These are phyloP conservation scores for Claviceps sp. DNA, from an alignment of 2,329 filamentous ascomycete species.

Conservation along the genomic window DNA sequence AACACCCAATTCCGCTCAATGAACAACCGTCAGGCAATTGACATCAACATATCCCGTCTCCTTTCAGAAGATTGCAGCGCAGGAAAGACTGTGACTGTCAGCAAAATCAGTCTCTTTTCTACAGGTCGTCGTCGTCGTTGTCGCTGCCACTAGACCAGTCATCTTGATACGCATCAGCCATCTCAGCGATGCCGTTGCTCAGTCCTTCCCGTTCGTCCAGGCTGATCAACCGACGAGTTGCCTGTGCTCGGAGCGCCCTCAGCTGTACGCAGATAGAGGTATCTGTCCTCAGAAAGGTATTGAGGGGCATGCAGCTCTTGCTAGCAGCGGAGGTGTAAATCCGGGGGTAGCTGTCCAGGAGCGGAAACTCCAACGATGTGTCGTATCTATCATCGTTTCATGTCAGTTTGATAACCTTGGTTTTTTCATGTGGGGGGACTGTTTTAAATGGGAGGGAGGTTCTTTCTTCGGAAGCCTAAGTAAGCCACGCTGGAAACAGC, in stretches of 20 bases:
- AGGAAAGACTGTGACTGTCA: no score
- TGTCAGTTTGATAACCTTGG: not conserved
- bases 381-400: slow-evolving; percentile 1
- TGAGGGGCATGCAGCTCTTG: slow-evolving; percentile 25
- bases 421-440: not conserved
- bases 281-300: slow-evolving; percentile 57
- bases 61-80: no score
- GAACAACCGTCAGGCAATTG: not conserved
- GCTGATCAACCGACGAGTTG: slow-evolving; percentile 46
- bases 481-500: not conserved
- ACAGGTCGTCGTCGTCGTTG: slow-evolving; percentile 49
- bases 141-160: slow-evolving; percentile 74
- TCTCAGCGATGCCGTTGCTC: slow-evolving; percentile 66
- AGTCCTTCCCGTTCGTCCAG: slow-evolving; percentile 74
- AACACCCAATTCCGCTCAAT: not conserved
- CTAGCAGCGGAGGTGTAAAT: slow-evolving; percentile 44
- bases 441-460: not conserved
- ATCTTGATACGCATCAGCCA: slow-evolving; percentile 80
- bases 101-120: not conserved
- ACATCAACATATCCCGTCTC: no score
- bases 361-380: slow-evolving; percentile 29
- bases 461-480: not conserved
- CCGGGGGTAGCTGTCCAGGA: slow-evolving; percentile 71
- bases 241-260: slow-evolving; percentile 49
- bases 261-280: slow-evolving; percentile 58